Conservation (phyloP, 2,329 filamentous ascomycete genomes). For the Aspergillus sclerotialis region DNA sequence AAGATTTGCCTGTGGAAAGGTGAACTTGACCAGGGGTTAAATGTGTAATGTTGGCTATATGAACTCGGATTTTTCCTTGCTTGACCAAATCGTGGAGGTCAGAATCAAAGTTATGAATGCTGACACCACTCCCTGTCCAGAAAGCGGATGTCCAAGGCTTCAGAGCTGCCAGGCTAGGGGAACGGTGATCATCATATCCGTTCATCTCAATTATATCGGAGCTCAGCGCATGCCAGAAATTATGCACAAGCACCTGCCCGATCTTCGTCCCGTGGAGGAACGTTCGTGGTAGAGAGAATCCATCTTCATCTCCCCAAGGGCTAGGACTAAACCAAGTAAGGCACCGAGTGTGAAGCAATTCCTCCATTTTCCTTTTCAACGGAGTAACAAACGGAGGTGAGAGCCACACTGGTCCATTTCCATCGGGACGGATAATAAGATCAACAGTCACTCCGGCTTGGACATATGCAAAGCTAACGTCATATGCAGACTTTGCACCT, state of each 20-base stretch:
- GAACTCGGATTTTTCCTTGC: not conserved
- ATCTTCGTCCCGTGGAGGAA: slow-evolving; percentile 5
- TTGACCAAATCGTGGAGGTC: not conserved
- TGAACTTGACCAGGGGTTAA: not conserved
- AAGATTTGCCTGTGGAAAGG: not conserved
- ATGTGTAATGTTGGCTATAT: not conserved
- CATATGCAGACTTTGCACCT: slow-evolving; percentile 58
- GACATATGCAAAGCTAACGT: slow-evolving; percentile 57
- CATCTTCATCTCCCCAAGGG: slow-evolving; percentile 55
- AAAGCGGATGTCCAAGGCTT: not conserved
- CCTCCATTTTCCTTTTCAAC: slow-evolving; percentile 55
- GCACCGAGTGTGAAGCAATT: slow-evolving; percentile 54
- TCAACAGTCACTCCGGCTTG: slow-evolving; percentile 40
- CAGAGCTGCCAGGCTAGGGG: not conserved
- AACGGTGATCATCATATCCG: not conserved
- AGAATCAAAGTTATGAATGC: not conserved
- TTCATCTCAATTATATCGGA: not conserved
- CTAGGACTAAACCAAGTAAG: slow-evolving; percentile 65
- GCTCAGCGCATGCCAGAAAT: slow-evolving; percentile 1
- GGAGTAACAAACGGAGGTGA: slow-evolving; percentile 55
- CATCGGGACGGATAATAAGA: not conserved
- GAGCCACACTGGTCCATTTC: slow-evolving; percentile 54
- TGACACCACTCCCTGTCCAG: too few relatives aligned
- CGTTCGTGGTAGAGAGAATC: too few relatives aligned
- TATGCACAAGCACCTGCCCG: not conserved